A percentile compares a stretch with the other conserved stretches of the same genome.
These are phyloP conservation scores for Penicillium brevicompactum DNA, from an alignment of 2,329 filamentous ascomycete genomes.

Conservation along the genomic window DNA sequence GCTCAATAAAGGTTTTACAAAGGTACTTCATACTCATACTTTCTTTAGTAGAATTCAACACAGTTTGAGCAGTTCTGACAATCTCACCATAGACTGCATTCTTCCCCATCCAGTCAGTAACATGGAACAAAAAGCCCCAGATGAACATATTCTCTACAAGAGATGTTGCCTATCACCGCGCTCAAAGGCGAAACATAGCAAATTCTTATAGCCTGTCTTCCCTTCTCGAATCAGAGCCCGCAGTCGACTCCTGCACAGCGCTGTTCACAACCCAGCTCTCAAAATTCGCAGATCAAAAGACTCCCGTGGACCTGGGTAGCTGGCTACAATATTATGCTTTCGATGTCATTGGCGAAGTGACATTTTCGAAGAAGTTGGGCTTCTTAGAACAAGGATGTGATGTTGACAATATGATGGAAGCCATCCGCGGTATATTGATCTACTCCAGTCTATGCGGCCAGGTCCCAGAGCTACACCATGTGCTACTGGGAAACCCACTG, in stretches of 20 bases:
- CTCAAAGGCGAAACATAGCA: constrained; percentile 23
- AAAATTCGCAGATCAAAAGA: constrained; percentile 11
- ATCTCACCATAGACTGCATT: constrained; percentile 15
- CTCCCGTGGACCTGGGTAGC: constrained; percentile 12
- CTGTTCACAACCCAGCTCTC: constrained; percentile 20
- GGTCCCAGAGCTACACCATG: background rate
- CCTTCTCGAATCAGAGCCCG: constrained; percentile 28
- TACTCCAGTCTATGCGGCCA: constrained; percentile 18
- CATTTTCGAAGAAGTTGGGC: constrained; percentile 36
- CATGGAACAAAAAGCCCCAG: constrained; percentile 24
- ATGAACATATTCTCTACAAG: constrained; percentile 26
- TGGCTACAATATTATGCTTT: constrained; percentile 36
- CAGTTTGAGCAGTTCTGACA: background rate
- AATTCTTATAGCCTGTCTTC: constrained; percentile 32
- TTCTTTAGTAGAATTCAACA: background rate
- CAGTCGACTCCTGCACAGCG: constrained; percentile 28
- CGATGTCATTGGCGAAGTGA: constrained; percentile 41
- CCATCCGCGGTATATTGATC: constrained; percentile 31
- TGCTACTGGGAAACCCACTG: background rate
- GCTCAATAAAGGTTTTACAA: constrained; percentile 18
- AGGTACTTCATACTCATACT: background rate
- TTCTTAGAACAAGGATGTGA: constrained; percentile 37
- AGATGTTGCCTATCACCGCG: constrained; percentile 20
- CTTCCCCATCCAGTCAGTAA: constrained; percentile 24
- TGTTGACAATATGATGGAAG: constrained; percentile 34